Conservation (phyloP, 2,329 filamentous ascomycete species). For the Alternaria gaisen region DNA sequence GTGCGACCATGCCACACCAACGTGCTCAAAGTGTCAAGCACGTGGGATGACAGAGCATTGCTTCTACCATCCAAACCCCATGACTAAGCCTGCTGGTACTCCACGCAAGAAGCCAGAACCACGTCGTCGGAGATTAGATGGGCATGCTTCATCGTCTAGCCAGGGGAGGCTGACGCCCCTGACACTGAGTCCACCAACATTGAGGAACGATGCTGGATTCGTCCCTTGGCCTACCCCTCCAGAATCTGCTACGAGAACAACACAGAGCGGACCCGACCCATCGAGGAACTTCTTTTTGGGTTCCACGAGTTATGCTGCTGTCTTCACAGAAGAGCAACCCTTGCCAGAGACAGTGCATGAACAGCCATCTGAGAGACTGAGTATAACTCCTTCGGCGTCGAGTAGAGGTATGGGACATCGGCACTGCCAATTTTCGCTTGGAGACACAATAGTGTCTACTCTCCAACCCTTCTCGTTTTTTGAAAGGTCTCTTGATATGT, state of each 20-base stretch:
- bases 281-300: slow-evolving; percentile 45
- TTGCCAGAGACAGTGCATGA: slow-evolving; percentile 43
- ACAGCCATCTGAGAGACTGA: slow-evolving; percentile 38
- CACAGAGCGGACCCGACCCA: slow-evolving; percentile 32
- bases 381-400: slow-evolving; percentile 31
- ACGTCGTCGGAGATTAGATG: slow-evolving; percentile 37
- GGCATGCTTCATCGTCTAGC: slow-evolving; percentile 24
- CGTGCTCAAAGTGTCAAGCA: slow-evolving; percentile 45
- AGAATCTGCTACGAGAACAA: slow-evolving; percentile 33
- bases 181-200: slow-evolving; percentile 38
- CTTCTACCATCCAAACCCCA: slow-evolving; percentile 49
- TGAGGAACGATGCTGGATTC: slow-evolving; percentile 37
- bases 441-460: slow-evolving; percentile 39
- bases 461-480: slow-evolving; percentile 42
- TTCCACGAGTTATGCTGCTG: slow-evolving; percentile 49
- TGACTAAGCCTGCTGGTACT: slow-evolving; percentile 49
- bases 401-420: slow-evolving; percentile 33
- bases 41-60: slow-evolving; percentile 48
- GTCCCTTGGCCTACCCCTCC: slow-evolving; percentile 43
- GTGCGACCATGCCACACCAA: slow-evolving; percentile 48
- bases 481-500: slow-evolving; percentile 38
- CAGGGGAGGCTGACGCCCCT: slow-evolving; percentile 34
- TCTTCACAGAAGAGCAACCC: slow-evolving; percentile 43
- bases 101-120: slow-evolving; percentile 48
- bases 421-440: slow-evolving; percentile 42